Evolutionary conservation across 2,329 filamentous ascomycete species (phyloP).

Genomic region (Tolypocladium album): DNA sequence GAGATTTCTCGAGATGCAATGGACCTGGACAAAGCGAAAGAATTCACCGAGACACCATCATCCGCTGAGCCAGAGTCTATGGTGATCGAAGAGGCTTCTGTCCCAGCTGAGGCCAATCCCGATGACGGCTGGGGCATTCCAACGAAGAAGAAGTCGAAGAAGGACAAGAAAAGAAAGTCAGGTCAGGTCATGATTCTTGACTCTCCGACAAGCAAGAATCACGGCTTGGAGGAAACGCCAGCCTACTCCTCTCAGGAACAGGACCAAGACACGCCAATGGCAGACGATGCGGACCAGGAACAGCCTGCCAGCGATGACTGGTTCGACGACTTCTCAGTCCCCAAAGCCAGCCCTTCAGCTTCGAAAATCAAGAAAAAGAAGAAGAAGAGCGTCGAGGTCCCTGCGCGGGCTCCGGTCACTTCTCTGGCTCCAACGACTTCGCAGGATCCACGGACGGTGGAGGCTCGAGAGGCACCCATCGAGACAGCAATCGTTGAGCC

Average conservation of each 20-base stretch:
- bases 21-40: background rate
- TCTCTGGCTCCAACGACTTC: background rate
- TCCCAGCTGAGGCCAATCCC: slow-evolving; percentile 7
- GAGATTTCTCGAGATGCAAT: background rate
- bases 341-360: slow-evolving; percentile 3
- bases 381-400: slow-evolving; percentile 7
- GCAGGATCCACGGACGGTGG: no score
- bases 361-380: slow-evolving; percentile 19
- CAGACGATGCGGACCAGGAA: background rate
- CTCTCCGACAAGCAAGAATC: background rate
- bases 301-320: slow-evolving; percentile 2
- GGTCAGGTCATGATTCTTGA: slow-evolving; percentile 5
- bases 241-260: background rate
- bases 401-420: background rate
- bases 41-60: background rate
- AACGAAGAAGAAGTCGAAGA: slow-evolving; percentile 20
- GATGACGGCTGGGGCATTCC: slow-evolving; percentile 6
- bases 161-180: slow-evolving; percentile 24
- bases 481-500: background rate
- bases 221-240: background rate
- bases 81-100: background rate
- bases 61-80: background rate
- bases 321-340: slow-evolving; percentile 3
- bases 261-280: background rate
- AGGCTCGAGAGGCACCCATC: background rate